Conservation (phyloP, 1,284 basidiomycete genomes). For the Rhizoctonia solani region DNA sequence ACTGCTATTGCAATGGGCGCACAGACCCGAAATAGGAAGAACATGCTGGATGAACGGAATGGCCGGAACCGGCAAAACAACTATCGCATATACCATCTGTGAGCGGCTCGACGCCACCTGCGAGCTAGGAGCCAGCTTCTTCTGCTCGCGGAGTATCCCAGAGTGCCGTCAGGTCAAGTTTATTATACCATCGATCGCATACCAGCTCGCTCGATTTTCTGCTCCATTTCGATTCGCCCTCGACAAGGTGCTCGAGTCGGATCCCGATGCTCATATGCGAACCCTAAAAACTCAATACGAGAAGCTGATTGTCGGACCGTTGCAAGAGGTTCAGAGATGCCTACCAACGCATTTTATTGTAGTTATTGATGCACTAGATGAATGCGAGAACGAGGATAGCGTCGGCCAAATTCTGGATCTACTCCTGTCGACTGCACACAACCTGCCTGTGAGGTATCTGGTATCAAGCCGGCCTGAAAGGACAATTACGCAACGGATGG, state of each 20-base stretch:
- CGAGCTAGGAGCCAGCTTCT: slow-evolving; percentile 43
- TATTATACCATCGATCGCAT: slow-evolving; percentile 32
- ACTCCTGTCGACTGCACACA: not conserved
- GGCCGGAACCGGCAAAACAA: slow-evolving; percentile 38
- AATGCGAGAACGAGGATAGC: slow-evolving; percentile 6
- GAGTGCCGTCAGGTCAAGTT: slow-evolving; percentile 9
- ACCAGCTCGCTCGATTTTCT: slow-evolving; percentile 26
- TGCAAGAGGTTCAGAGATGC: not conserved
- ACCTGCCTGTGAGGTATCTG: slow-evolving; percentile 25
- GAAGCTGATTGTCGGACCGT: slow-evolving; percentile 14
- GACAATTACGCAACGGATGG: not conserved
- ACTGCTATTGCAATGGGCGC: slow-evolving; percentile 36
- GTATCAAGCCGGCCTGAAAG: slow-evolving; percentile 32
- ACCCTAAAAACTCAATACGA: slow-evolving; percentile 9
- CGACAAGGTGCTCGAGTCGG: not conserved
- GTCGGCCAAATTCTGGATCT: not conserved
- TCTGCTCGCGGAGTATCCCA: slow-evolving; percentile 42
- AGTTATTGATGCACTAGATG: slow-evolving; percentile 37
- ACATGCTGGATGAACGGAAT: slow-evolving; percentile 42
- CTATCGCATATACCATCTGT: slow-evolving; percentile 41
- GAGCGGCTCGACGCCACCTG: slow-evolving; percentile 13
- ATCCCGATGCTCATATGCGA: not conserved
- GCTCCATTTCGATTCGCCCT: not conserved
- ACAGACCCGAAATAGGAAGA: not conserved
- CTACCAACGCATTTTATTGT: not conserved